These are phyloP conservation scores for Chrysoporthe cubensis DNA, from an alignment of 2,329 filamentous ascomycete genomes.

Conservation along the genomic window DNA sequence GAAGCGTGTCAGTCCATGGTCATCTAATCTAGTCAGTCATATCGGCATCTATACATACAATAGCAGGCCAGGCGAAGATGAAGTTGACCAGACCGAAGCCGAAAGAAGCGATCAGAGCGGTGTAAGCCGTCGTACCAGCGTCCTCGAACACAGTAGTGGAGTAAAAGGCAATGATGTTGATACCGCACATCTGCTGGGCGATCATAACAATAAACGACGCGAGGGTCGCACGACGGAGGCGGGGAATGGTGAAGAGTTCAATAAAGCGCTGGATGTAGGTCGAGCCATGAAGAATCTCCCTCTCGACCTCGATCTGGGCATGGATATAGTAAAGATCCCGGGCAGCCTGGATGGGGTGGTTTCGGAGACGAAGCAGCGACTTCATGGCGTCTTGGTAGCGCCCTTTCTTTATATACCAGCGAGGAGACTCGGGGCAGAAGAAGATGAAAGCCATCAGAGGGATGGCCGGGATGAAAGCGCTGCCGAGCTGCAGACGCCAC, in stretches of 20 bases:
- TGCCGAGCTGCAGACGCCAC: conserved; percentile 68
- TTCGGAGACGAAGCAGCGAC: conserved; percentile 60
- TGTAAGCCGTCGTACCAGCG: conserved; percentile 44
- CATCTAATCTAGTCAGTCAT: not conserved
- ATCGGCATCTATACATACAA: conserved; percentile 35
- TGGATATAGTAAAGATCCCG: conserved; percentile 63
- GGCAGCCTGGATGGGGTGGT: conserved; percentile 62
- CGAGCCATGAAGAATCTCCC: conserved; percentile 33
- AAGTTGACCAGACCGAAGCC: conserved; percentile 62
- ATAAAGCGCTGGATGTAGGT: conserved; percentile 56
- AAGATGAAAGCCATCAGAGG: conserved; percentile 61
- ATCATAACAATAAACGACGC: conserved; percentile 73
- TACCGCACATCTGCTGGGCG: conserved; percentile 64
- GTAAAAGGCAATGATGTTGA: conserved; percentile 57
- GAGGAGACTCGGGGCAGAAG: conserved; percentile 67
- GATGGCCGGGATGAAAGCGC: conserved; percentile 67
- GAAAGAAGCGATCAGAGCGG: conserved; percentile 47
- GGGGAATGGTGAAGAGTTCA: conserved; percentile 61
- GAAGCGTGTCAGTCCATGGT: not conserved
- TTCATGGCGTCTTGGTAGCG: conserved; percentile 57
- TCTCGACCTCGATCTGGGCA: conserved; percentile 52
- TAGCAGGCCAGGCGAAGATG: conserved; percentile 67
- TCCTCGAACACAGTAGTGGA: conserved; percentile 50
- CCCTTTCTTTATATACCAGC: conserved; percentile 68
- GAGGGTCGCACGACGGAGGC: conserved; percentile 64